A percentile compares a stretch with the other conserved stretches of the same genome.
Conservation (phyloP, 306 rosid genomes). For the Vigna angularis region DNA sequence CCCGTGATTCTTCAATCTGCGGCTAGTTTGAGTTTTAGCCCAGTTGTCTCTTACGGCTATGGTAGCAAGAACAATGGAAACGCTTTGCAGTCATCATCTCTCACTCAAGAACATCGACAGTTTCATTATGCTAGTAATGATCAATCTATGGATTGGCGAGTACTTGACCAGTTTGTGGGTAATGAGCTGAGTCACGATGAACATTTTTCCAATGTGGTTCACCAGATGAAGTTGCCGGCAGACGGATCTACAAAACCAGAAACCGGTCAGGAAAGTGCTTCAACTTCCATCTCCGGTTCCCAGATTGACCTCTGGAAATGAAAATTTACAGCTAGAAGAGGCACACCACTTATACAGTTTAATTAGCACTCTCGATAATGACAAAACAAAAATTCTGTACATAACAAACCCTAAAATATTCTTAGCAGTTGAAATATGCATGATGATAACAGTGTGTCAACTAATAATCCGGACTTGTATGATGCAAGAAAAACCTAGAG, state of each 20-base stretch:
- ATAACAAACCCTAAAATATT: constrained; percentile 46
- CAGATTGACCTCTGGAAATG: constrained; percentile 83
- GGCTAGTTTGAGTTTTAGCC: constrained; percentile 28
- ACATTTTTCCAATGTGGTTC: constrained; percentile 53
- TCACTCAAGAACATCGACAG: constrained; percentile 52
- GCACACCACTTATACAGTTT: constrained; percentile 54
- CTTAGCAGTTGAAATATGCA: constrained; percentile 32
- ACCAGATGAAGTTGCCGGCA: constrained; percentile 49
- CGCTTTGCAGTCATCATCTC: constrained; percentile 52
- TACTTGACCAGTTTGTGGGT: constrained; percentile 80
- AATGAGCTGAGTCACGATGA: constrained; percentile 71
- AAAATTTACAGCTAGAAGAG: constrained; percentile 47
- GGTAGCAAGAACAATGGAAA: constrained; percentile 44
- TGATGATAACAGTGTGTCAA: constrained; percentile 29
- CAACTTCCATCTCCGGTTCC: constrained; percentile 70
- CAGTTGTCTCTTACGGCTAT: constrained; percentile 43
- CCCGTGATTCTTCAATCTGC: constrained; percentile 60
- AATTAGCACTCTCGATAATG: neutral
- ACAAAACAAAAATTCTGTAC: constrained; percentile 53
- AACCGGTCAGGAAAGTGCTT: constrained; percentile 56
- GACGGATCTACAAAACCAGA: constrained; percentile 51
- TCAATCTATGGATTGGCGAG: constrained; percentile 76
- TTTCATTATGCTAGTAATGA: constrained; percentile 45
- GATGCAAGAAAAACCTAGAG: constrained; percentile 18
- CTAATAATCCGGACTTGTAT: constrained; percentile 11